Conservation (phyloP, 2,329 filamentous ascomycete species). For the Colletotrichum musae region DNA sequence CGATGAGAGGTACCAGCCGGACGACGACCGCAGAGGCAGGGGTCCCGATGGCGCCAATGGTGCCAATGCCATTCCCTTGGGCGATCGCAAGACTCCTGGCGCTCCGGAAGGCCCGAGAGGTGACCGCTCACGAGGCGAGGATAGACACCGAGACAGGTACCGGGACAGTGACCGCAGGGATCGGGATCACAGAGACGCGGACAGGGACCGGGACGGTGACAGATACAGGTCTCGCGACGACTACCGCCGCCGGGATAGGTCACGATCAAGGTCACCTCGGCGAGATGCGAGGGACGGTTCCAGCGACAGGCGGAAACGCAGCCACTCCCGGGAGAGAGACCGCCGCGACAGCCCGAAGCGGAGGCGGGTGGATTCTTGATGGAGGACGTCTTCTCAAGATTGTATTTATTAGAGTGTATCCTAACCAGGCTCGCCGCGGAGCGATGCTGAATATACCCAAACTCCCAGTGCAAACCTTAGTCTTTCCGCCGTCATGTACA, state of each 20-base stretch:
- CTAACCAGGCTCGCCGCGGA: slow-evolving; percentile 20
- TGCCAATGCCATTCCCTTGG: slow-evolving; percentile 80
- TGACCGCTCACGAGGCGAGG: slow-evolving; percentile 53
- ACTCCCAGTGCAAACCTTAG: slow-evolving; percentile 28
- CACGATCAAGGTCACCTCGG: slow-evolving; percentile 69
- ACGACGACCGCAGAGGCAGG: slow-evolving; percentile 65
- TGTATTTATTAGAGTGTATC: slow-evolving; percentile 36
- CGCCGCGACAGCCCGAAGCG: slow-evolving; percentile 73
- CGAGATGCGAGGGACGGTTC: slow-evolving; percentile 60
- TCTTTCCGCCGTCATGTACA: slow-evolving; percentile 11
- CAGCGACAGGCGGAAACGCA: slow-evolving; percentile 68
- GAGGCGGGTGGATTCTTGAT: slow-evolving; percentile 63
- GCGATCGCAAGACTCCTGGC: slow-evolving; percentile 64
- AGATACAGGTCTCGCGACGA: slow-evolving; percentile 51
- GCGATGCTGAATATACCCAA: slow-evolving; percentile 43
- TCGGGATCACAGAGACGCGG: slow-evolving; percentile 43
- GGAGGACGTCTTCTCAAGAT: slow-evolving; percentile 25
- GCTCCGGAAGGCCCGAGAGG: slow-evolving; percentile 45
- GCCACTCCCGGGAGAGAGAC: slow-evolving; percentile 68
- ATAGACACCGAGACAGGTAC: slow-evolving; percentile 53
- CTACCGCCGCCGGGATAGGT: slow-evolving; percentile 52
- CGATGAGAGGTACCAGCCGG: slow-evolving; percentile 79
- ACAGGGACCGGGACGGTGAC: slow-evolving; percentile 49
- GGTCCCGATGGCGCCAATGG: slow-evolving; percentile 74
- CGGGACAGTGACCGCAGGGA: slow-evolving; percentile 46